Evolutionary conservation across 2,329 filamentous ascomycete species (phyloP).

Genomic region (Akanthomyces lecanii): DNA sequence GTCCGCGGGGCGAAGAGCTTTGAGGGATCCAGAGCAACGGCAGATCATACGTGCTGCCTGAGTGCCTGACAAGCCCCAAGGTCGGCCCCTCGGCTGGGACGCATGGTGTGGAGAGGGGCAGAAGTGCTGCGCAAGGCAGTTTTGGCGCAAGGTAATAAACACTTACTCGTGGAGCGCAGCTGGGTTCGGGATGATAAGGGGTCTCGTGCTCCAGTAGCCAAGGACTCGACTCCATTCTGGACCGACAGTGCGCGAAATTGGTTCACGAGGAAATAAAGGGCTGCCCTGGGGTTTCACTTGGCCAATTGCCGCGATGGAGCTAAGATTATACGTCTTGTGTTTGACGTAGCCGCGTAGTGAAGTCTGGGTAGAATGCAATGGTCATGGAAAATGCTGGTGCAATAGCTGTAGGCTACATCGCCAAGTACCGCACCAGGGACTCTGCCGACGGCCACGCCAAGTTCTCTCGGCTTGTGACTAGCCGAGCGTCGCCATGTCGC

Average conservation of each 20-base stretch:
- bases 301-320: too few species aligned
- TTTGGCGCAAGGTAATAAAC: not conserved
- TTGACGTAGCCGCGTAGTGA: too few species aligned
- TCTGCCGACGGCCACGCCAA: not conserved
- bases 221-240: not conserved
- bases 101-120: not conserved
- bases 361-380: too few species aligned
- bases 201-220: slow-evolving; percentile 5
- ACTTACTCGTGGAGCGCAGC: not conserved
- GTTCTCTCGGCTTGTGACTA: not conserved
- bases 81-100: slow-evolving; percentile 6
- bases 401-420: not conserved
- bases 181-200: slow-evolving; percentile 5
- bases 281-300: too few species aligned
- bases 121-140: not conserved
- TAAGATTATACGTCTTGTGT: too few species aligned
- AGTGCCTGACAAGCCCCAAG: not conserved
- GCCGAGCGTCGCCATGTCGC: slow-evolving; percentile 4
- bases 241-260: slow-evolving; percentile 10
- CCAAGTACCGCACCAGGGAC: not conserved
- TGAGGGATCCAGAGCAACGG: not conserved
- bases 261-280: not conserved
- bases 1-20: not conserved
- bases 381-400: too few species aligned
- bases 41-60: not conserved